Percentiles rank a stretch among this genome's conserved stretches.
Conservation (phyloP, 441 rosid species). For the Raphanus hybrid region DNA sequence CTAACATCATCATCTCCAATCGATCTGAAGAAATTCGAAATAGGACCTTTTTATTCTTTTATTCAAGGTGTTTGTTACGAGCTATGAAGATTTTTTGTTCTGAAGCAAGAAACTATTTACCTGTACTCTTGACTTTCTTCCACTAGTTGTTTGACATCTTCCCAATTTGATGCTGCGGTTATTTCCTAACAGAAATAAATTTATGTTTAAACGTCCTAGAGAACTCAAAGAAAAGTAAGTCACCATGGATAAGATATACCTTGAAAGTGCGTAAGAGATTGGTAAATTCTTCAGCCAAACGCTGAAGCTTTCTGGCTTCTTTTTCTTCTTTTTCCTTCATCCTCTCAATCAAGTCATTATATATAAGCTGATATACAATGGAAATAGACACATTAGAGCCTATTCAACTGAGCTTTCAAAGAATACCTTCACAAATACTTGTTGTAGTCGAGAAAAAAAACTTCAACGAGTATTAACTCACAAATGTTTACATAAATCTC, state of each 20-base stretch:
- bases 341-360: slow-evolving; percentile 82
- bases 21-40: slow-evolving; percentile 51
- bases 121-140: slow-evolving; percentile 89
- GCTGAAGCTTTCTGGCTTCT: slow-evolving; percentile 92
- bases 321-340: slow-evolving; percentile 96
- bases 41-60: not conserved
- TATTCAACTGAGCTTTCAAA: not conserved
- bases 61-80: not conserved
- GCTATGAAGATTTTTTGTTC: slow-evolving; percentile 18
- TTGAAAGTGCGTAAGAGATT: slow-evolving; percentile 64
- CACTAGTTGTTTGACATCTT: slow-evolving; percentile 67
- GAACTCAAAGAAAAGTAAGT: not conserved
- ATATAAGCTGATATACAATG: slow-evolving; percentile 96
- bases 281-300: slow-evolving; percentile 85
- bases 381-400: not conserved
- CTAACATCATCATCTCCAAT: slow-evolving; percentile 73
- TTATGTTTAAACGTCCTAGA: slow-evolving; percentile 20
- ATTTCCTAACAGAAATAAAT: slow-evolving; percentile 64
- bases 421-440: not conserved
- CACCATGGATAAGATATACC: slow-evolving; percentile 47
- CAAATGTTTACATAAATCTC: slow-evolving; percentile 5
- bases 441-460: slow-evolving; percentile 1
- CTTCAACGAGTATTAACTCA: not conserved
- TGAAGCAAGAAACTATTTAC: slow-evolving; percentile 43
- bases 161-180: slow-evolving; percentile 80